Evolutionary conservation across 2,329 filamentous ascomycete species (phyloP), one percentile per base, ranked within the genome.

Genomic region (Microdochium paspali): DNA sequence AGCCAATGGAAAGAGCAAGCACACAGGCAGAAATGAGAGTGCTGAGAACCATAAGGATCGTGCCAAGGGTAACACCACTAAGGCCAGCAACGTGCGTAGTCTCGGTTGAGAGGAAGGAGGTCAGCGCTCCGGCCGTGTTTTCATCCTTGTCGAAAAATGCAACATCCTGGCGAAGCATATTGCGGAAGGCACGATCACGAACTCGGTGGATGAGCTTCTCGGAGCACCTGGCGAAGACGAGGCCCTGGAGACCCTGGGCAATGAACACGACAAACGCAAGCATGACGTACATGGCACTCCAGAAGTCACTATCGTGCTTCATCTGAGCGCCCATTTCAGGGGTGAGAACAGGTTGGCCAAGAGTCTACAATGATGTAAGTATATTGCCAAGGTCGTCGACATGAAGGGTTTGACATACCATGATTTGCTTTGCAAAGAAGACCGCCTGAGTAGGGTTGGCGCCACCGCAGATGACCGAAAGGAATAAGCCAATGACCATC

Each of bases 101-200:
- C 66, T 95, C 87, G 0, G 88, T 94, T 2, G 87, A 90, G 12
- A 96, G 71, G 67, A 95, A 93, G 0, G 86, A 88, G 0, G 90
- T 95, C 56, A 98, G 71, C 1, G 90, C 85, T 54, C 93, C 93
- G 6, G 89, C 84, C 6, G 86, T 90, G 63, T 97, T 95, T 63
- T 93, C 85, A 53, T 94, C 87, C 42, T 75, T 76, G 64, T 97
- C 93, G 57, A 96, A 98, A 65, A 90, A 97, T 24, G 82, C 73
- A 49, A 97, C 90, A 53, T 97, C 93, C 66, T 97, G 91, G 53
- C 90, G 86, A 46, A 97, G 79, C 71, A 97, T 89, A 23, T 84
- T 76, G 26, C 90, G 78, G 72, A 98, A 96, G 6, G 90, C 86
- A 49, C 74, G 74, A 63, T 93, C 82, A 56, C 93, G 81, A 1